Conservation (phyloP, 225 moss, liverwort and hornwort species). For the Sphagnum contortum region DNA sequence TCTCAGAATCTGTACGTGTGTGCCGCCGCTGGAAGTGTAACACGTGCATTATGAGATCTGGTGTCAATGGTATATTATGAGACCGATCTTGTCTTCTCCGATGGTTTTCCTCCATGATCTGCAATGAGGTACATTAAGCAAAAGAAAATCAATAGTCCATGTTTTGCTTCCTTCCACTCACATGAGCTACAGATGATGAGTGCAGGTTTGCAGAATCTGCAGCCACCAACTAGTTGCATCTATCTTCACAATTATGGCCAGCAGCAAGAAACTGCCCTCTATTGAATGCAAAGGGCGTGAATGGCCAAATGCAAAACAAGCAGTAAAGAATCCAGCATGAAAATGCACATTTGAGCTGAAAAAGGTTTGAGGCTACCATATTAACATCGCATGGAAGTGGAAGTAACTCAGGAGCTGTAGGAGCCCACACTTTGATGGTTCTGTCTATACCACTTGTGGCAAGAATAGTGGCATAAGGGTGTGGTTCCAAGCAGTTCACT, state of each 20-base stretch:
- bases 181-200: background rate
- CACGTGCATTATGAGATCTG: slow-evolving; percentile 57
- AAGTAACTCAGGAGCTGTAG: slow-evolving; percentile 41
- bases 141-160: background rate
- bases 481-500: slow-evolving; percentile 90
- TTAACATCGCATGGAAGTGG: slow-evolving; percentile 66
- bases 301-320: too few relatives aligned
- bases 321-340: too few relatives aligned
- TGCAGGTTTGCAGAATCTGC: too few relatives aligned
- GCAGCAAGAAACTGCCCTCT: too few relatives aligned
- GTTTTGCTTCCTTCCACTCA: background rate
- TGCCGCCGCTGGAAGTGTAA: slow-evolving; percentile 58
- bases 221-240: too few relatives aligned
- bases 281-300: too few relatives aligned
- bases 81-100: slow-evolving; percentile 52
- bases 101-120: slow-evolving; percentile 69
- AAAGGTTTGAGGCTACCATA: slow-evolving; percentile 18
- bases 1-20: slow-evolving; percentile 35
- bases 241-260: background rate
- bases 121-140: slow-evolving; percentile 8
- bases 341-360: background rate
- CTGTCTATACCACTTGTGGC: slow-evolving; percentile 85
- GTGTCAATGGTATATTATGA: slow-evolving; percentile 24
- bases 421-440: slow-evolving; percentile 82
- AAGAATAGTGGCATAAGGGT: slow-evolving; percentile 62